These are phyloP conservation scores for Pachyrhizus erosus DNA, from an alignment of 306 rosid genomes.

Conservation along the genomic window DNA sequence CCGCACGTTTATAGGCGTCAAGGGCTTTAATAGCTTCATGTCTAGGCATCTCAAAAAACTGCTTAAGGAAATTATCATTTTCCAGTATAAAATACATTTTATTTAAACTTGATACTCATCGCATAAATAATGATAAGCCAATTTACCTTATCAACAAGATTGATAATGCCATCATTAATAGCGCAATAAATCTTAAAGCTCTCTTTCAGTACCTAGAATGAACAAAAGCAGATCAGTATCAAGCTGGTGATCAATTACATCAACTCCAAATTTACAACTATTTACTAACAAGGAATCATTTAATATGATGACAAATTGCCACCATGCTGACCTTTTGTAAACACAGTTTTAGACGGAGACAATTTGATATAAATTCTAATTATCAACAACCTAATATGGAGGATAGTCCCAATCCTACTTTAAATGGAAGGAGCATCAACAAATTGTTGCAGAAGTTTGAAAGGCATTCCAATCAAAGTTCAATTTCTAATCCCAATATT, in stretches of 20 bases:
- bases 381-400: slow-evolving; percentile 2
- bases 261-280: slow-evolving; percentile 34
- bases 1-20: slow-evolving; percentile 94
- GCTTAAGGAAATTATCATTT: slow-evolving; percentile 42
- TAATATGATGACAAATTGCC: neutral
- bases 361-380: slow-evolving; percentile 2
- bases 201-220: slow-evolving; percentile 93
- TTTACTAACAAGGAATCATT: slow-evolving; percentile 1
- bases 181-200: slow-evolving; percentile 88
- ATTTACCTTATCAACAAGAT: slow-evolving; percentile 96
- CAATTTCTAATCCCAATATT: slow-evolving; percentile 27
- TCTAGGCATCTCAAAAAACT: slow-evolving; percentile 99
- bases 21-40: slow-evolving; percentile 95
- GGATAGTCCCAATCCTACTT: slow-evolving; percentile 12
- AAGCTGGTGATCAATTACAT: slow-evolving; percentile 8
- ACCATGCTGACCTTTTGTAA: slow-evolving; percentile 12
- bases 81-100: slow-evolving; percentile 23
- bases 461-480: neutral
- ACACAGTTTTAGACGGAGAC: neutral
- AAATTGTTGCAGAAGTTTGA: neutral
- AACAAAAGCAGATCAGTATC: slow-evolving; percentile 36
- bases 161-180: slow-evolving; percentile 97
- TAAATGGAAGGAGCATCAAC: slow-evolving; percentile 14
- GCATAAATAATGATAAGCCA: slow-evolving; percentile 14
- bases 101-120: neutral